phyloP scores from a whole-genome alignment of 345 rosid genomes.

The Eucalyptus erythrocorys region DNA sequence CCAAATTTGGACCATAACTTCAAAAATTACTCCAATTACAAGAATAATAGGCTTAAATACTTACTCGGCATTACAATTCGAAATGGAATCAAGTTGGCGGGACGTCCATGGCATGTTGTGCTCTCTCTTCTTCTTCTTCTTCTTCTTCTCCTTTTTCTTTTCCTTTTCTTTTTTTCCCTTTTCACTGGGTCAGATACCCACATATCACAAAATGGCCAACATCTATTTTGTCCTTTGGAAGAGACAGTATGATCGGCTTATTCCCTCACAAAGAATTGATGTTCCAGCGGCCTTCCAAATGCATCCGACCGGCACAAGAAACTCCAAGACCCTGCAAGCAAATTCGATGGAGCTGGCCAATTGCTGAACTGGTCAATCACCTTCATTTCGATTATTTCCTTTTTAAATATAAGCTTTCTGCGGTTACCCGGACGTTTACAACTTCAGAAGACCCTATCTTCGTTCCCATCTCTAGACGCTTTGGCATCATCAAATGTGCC shows the following conservation, averaged over 20 bases:
- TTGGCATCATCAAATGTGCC: neutral
- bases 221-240: neutral
- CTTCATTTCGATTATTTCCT: neutral
- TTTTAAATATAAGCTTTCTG: neutral
- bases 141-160: neutral
- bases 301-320: neutral
- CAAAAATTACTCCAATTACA: neutral
- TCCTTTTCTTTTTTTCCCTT: neutral
- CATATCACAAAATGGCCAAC: neutral
- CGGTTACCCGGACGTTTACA: neutral
- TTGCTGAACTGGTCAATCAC: neutral
- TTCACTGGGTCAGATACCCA: neutral
- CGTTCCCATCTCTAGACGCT: neutral
- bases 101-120: neutral
- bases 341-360: neutral
- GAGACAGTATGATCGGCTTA: neutral
- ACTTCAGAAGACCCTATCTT: neutral
- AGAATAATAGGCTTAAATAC: neutral
- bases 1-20: neutral
- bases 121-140: neutral
- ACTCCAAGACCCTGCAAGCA: neutral
- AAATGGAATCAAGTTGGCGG: neutral
- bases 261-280: neutral
- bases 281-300: neutral
- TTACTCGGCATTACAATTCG: neutral